phyloP scores from a whole-genome alignment of 768 basidiomycete genomes.

The Vishniacozyma victoriae region DNA sequence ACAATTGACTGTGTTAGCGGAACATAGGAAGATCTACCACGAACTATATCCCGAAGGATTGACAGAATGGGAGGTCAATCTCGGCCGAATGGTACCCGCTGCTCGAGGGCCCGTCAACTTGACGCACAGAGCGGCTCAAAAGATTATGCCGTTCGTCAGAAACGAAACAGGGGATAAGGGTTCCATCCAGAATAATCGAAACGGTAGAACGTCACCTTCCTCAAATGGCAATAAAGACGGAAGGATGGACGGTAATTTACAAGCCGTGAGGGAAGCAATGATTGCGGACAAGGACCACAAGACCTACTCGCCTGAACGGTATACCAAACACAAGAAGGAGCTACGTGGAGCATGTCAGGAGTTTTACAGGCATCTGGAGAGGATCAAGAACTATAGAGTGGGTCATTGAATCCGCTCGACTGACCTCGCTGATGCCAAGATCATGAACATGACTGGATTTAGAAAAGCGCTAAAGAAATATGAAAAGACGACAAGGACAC shows the following conservation, averaged over 20 bases:
- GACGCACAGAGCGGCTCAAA: not conserved
- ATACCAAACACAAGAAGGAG: slow-evolving; percentile 73
- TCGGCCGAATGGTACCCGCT: slow-evolving; percentile 23
- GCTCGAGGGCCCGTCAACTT: not conserved
- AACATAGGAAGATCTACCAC: slow-evolving; percentile 56
- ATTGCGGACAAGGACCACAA: slow-evolving; percentile 29
- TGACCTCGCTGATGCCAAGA: slow-evolving; percentile 48
- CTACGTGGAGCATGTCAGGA: slow-evolving; percentile 77
- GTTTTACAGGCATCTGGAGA: slow-evolving; percentile 77
- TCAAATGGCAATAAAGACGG: slow-evolving; percentile 6
- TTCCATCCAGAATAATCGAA: not conserved
- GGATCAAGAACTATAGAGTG: slow-evolving; percentile 84
- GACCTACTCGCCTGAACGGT: slow-evolving; percentile 66
- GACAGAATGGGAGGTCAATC: slow-evolving; percentile 35
- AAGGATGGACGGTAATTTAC: slow-evolving; percentile 1
- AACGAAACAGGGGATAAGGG: not conserved
- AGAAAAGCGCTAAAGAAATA: slow-evolving; percentile 76
- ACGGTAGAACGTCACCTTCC: slow-evolving; percentile 1
- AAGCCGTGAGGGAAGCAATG: slow-evolving; percentile 23
- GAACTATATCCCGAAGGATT: slow-evolving; percentile 38
- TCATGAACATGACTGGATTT: slow-evolving; percentile 84
- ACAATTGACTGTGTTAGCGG: slow-evolving; percentile 69
- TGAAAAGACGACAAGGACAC: slow-evolving; percentile 75
- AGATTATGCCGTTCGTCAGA: not conserved
- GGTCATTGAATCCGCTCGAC: slow-evolving; percentile 21